phyloP scores from a whole-genome alignment of 2,329 filamentous ascomycete genomes.

The Penicillium verrucosum region DNA sequence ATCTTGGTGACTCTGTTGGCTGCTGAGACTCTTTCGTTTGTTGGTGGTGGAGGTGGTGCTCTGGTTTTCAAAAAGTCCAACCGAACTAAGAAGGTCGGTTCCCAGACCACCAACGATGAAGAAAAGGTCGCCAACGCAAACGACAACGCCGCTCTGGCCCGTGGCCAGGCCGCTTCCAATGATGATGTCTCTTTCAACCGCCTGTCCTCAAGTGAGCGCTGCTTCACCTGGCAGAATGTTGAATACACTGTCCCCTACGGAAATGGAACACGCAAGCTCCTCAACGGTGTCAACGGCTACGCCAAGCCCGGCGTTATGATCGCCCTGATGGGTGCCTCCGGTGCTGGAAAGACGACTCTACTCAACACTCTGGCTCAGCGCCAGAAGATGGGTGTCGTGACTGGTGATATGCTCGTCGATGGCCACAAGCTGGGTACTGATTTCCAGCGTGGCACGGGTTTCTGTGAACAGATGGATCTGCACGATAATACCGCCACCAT shows the following conservation, averaged over 20 bases:
- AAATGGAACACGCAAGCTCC: slow-evolving; percentile 58
- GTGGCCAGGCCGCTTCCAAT: slow-evolving; percentile 28
- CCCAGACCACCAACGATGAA: slow-evolving; percentile 52
- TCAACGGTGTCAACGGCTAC: slow-evolving; percentile 71
- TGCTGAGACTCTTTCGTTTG: slow-evolving; percentile 66
- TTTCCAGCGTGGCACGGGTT: slow-evolving; percentile 68
- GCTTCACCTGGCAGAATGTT: slow-evolving; percentile 70
- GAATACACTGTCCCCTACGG: slow-evolving; percentile 70
- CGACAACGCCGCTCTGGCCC: slow-evolving; percentile 29
- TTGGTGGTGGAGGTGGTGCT: slow-evolving; percentile 61
- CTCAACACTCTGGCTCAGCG: slow-evolving; percentile 75
- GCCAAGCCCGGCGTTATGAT: slow-evolving; percentile 77
- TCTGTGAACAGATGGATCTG: slow-evolving; percentile 69
- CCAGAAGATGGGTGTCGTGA: slow-evolving; percentile 61
- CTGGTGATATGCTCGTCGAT: slow-evolving; percentile 71
- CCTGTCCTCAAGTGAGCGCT: slow-evolving; percentile 57
- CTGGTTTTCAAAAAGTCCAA: slow-evolving; percentile 69
- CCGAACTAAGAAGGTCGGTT: slow-evolving; percentile 54
- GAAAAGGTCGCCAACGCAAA: slow-evolving; percentile 50
- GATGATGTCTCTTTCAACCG: slow-evolving; percentile 36
- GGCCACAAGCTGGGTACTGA: slow-evolving; percentile 59
- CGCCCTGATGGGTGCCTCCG: slow-evolving; percentile 76
- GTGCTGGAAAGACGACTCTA: slow-evolving; percentile 79
- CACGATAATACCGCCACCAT: slow-evolving; percentile 67
- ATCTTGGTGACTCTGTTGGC: slow-evolving; percentile 68